Percentiles rank a stretch among this genome's conserved stretches.
Conservation (phyloP, 257 asterid genomes). For the Nicotiana noctiflora region DNA sequence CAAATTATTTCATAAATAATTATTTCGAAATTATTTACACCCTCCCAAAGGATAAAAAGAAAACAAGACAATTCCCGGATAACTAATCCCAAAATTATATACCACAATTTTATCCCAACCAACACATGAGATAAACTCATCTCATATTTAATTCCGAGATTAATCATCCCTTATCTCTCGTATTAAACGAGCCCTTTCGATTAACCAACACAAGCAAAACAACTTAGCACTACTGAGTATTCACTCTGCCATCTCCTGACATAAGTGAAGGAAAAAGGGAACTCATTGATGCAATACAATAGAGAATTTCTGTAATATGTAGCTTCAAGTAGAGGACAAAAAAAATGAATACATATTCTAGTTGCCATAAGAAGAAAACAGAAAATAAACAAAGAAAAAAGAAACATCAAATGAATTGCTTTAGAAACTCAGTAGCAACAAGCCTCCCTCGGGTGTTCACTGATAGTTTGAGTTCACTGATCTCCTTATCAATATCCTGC, state of each 20-base stretch:
- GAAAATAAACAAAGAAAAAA: neutral
- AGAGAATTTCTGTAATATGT: neutral
- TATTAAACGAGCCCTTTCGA: neutral
- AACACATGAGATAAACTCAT: no score
- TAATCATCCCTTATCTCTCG: no score
- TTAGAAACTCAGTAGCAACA: constrained; percentile 95
- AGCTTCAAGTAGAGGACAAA: neutral
- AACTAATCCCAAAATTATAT: no score
- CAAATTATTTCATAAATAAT: no score
- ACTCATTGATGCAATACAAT: neutral
- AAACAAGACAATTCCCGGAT: no score
- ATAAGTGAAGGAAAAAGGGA: neutral
- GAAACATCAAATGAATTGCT: constrained; percentile 66
- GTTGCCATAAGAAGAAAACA: neutral
- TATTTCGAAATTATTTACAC: no score
- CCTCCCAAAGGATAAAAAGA: no score
- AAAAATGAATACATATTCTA: neutral
- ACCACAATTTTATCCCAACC: no score
- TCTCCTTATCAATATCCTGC: constrained; percentile 98
- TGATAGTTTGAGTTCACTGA: constrained; percentile 78
- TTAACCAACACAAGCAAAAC: neutral
- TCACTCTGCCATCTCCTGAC: neutral
- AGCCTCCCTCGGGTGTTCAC: constrained; percentile 96
- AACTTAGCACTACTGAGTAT: neutral
- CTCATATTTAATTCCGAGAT: no score